phyloP scores from a whole-genome alignment of 495 filamentous ascomycete genomes.

The Lepraria neglecta region DNA sequence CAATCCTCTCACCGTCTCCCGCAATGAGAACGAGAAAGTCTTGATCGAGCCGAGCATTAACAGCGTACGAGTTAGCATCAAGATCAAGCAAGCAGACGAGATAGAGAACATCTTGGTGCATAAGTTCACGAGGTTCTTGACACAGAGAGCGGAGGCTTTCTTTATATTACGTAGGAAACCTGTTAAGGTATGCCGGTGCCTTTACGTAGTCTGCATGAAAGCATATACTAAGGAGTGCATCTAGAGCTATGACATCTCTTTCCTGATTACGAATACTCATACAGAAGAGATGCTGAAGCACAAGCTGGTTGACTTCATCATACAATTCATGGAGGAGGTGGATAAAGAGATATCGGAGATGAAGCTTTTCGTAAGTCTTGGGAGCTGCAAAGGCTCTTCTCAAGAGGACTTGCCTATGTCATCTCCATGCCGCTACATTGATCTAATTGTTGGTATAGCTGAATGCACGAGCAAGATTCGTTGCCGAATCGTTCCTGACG shows the following conservation, averaged over 20 bases:
- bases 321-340: conserved; percentile 98
- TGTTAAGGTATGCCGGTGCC: conserved; percentile 60
- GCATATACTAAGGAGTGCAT: conserved; percentile 7
- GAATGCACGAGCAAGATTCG: conserved; percentile 94
- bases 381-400: neutral
- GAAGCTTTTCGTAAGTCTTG: conserved; percentile 88
- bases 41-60: conserved; percentile 94
- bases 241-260: conserved; percentile 97
- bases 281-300: conserved; percentile 98
- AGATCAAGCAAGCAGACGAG: conserved; percentile 98
- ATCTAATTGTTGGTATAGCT: conserved; percentile 50
- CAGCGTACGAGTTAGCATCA: conserved; percentile 89
- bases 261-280: conserved; percentile 96
- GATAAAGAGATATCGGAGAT: conserved; percentile 99
- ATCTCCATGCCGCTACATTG: conserved; percentile 15
- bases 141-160: conserved; percentile 93
- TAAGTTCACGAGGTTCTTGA: conserved; percentile 95
- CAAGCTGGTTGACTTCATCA: conserved; percentile 97
- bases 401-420: neutral
- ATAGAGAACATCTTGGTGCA: conserved; percentile 96
- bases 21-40: conserved; percentile 93
- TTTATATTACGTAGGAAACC: conserved; percentile 94
- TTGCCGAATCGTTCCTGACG: conserved; percentile 95
- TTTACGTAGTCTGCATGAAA: neutral
- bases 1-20: conserved; percentile 76